Evolutionary conservation across 2,329 filamentous ascomycete species (phyloP).

Genomic region (Ceratocystiopsis minuta): DNA sequence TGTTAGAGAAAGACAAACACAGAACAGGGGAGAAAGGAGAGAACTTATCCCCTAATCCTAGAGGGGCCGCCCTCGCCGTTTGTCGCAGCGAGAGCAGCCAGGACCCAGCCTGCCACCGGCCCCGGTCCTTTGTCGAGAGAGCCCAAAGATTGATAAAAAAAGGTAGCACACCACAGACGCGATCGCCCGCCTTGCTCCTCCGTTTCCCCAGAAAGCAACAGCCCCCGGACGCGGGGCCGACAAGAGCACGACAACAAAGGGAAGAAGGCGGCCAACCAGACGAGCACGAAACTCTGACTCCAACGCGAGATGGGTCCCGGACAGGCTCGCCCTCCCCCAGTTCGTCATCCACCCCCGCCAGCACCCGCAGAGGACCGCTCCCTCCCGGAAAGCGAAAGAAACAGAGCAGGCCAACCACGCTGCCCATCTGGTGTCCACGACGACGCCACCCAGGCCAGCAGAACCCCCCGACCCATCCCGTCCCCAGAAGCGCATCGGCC

Average conservation of each 20-base stretch:
- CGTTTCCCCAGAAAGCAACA: background rate
- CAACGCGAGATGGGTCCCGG: conserved; percentile 80
- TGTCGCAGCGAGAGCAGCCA: conserved; percentile 31
- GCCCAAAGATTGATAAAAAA: too few relatives aligned
- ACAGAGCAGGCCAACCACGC: too few relatives aligned
- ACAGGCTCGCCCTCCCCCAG: conserved; percentile 12
- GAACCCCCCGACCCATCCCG: too few relatives aligned
- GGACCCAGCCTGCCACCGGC: conserved; percentile 22
- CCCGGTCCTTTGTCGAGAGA: conserved; percentile 17
- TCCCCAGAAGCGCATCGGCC: too few relatives aligned
- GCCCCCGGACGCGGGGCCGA: background rate
- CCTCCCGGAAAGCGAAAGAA: conserved; percentile 6
- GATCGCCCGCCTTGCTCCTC: too few relatives aligned
- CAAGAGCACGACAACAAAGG: background rate
- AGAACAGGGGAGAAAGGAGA: background rate
- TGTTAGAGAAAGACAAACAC: background rate
- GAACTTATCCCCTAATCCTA: conserved; percentile 31
- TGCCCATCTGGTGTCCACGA: too few relatives aligned
- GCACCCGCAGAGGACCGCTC: too few relatives aligned
- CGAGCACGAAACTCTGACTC: conserved; percentile 89
- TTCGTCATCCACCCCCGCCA: too few relatives aligned
- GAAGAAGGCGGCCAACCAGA: conserved; percentile 27
- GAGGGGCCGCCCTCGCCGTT: conserved; percentile 32
- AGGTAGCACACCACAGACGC: too few relatives aligned
- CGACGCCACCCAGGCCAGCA: too few relatives aligned